phyloP scores from a whole-genome alignment of 257 asterid genomes.

The Striga asiatica region DNA sequence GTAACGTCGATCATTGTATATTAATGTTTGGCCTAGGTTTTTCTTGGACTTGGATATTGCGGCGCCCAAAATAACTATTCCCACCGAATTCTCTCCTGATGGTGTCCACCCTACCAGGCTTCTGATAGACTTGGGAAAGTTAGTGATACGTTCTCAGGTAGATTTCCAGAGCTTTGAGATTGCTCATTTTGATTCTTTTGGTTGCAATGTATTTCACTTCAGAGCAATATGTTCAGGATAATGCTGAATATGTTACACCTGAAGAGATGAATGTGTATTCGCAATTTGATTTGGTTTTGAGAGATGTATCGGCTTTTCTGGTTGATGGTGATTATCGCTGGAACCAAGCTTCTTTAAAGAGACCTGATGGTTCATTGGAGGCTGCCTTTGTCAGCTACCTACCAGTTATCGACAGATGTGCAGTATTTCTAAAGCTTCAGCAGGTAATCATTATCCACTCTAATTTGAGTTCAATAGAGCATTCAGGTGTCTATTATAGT shows the following conservation, averaged over 20 bases:
- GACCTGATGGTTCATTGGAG: constrained; percentile 29
- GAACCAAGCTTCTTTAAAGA: constrained; percentile 36
- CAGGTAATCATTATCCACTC: constrained; percentile 43
- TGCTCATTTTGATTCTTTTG: constrained; percentile 7
- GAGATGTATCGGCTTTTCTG: constrained; percentile 90
- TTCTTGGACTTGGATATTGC: constrained; percentile 92
- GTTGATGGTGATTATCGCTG: constrained; percentile 92
- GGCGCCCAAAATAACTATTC: constrained; percentile 91
- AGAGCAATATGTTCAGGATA: constrained; percentile 45
- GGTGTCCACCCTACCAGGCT: constrained; percentile 73
- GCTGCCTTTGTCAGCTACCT: constrained; percentile 36
- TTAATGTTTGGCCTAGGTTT: constrained; percentile 50
- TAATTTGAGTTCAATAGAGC: neutral
- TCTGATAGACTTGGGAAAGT: constrained; percentile 92
- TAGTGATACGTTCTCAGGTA: constrained; percentile 79
- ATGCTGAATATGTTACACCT: constrained; percentile 51
- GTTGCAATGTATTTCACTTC: constrained; percentile 14
- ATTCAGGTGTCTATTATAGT: constrained; percentile 5
- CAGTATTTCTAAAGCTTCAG: constrained; percentile 83
- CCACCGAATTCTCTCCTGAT: constrained; percentile 82
- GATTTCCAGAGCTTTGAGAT: constrained; percentile 14
- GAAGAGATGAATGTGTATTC: constrained; percentile 74
- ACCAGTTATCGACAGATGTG: constrained; percentile 92
- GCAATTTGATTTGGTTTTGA: constrained; percentile 79
- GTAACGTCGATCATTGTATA: constrained; percentile 9